Evolutionary conservation across 257 asterid species (phyloP).

Genomic region (Linderniella brevidens): DNA sequence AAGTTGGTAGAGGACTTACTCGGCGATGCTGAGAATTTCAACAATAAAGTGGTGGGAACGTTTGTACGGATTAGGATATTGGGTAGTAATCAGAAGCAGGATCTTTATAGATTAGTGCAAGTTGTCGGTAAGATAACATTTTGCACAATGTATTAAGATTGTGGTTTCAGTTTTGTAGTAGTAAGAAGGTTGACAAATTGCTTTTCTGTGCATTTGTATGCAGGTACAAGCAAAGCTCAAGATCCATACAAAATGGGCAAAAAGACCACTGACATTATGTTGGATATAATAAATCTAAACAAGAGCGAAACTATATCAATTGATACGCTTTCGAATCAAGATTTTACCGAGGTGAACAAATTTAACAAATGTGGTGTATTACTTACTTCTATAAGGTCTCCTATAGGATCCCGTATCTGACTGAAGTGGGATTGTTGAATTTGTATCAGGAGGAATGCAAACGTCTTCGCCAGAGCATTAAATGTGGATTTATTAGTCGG

Average conservation of each 20-base stretch:
- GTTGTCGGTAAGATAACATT: slow-evolving; percentile 60
- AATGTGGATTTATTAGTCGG: slow-evolving; percentile 78
- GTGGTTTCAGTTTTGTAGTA: too few species aligned
- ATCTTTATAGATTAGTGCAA: slow-evolving; percentile 89
- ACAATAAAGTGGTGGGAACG: slow-evolving; percentile 67
- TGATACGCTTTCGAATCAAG: slow-evolving; percentile 92
- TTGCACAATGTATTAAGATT: neutral
- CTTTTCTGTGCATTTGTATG: slow-evolving; percentile 13
- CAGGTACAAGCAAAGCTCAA: slow-evolving; percentile 72
- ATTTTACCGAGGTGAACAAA: slow-evolving; percentile 76
- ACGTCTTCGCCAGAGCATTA: slow-evolving; percentile 96
- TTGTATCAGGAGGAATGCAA: slow-evolving; percentile 88
- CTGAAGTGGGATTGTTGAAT: slow-evolving; percentile 1
- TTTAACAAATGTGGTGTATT: slow-evolving; percentile 2
- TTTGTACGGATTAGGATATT: slow-evolving; percentile 92
- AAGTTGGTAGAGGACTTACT: slow-evolving; percentile 95
- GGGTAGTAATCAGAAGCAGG: slow-evolving; percentile 81
- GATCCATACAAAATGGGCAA: slow-evolving; percentile 91
- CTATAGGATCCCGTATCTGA: neutral
- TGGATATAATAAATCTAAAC: slow-evolving; percentile 83
- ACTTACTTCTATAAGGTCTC: neutral
- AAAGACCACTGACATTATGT: slow-evolving; percentile 58
- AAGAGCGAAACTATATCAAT: slow-evolving; percentile 80
- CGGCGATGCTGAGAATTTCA: slow-evolving; percentile 61
- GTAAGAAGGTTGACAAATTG: neutral